phyloP scores from a whole-genome alignment of 805 yeast genomes.

The Candida khao-thaluensis region DNA sequence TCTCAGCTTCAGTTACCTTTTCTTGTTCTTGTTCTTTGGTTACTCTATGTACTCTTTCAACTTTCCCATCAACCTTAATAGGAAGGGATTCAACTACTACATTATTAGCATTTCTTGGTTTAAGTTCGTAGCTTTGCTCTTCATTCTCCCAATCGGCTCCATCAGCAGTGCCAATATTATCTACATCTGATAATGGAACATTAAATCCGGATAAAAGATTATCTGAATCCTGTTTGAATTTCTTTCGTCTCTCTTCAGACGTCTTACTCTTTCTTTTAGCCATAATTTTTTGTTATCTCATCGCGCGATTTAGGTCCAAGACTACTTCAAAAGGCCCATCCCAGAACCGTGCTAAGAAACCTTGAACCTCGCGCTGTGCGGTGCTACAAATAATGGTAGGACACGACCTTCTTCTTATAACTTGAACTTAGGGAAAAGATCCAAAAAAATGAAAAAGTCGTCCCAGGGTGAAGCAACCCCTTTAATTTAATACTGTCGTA shows the following conservation, averaged over 20 bases:
- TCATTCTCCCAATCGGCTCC: conserved; percentile 56
- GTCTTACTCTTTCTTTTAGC: conserved; percentile 31
- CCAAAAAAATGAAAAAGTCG: too few relatives aligned
- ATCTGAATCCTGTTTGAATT: conserved; percentile 41
- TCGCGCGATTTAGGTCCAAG: conserved; percentile 4
- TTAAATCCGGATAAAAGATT: conserved; percentile 39
- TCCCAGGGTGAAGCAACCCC: too few relatives aligned
- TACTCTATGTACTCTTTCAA: conserved; percentile 62
- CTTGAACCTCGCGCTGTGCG: too few relatives aligned
- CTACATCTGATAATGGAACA: conserved; percentile 6
- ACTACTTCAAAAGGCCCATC: too few relatives aligned
- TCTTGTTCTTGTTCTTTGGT: conserved; percentile 21
- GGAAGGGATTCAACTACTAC: conserved; percentile 72
- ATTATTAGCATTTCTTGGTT: conserved; percentile 55
- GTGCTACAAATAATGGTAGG: too few relatives aligned
- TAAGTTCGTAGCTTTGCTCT: conserved; percentile 75
- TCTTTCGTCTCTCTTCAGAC: conserved; percentile 35
- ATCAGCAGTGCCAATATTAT: conserved; percentile 2
- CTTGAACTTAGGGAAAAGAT: too few relatives aligned
- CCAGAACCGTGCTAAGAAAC: too few relatives aligned
- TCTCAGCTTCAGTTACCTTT: conserved; percentile 14
- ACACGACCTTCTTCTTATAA: too few relatives aligned
- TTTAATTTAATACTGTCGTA: too few relatives aligned
- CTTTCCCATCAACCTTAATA: conserved; percentile 69
- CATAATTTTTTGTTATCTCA: conserved; percentile 20